Evolutionary conservation across 768 basidiomycete genomes (phyloP), one percentile per base, ranked within the genome.

Genomic region (Rhizopogon vulgaris): DNA sequence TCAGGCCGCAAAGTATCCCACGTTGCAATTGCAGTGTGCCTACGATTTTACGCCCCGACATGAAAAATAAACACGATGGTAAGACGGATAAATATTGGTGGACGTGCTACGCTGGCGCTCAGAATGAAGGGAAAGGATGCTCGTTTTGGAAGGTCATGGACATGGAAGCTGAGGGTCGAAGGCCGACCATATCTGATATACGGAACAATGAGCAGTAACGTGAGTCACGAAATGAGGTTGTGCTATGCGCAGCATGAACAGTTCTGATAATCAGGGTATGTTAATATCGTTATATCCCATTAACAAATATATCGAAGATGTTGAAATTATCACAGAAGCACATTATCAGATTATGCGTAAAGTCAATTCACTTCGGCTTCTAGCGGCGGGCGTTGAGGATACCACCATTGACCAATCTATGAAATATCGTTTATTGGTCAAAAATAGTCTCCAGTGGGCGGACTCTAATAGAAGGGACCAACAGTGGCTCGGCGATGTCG

Each of bases 91-190:
- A 72, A 41, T 90, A 90, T 60, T 91, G 89, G 85, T 92, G 67
- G 67, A 72, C 78, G 24, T 92, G 90, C 58, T 84, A 86, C 58
- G 85, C 85, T 1, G 87, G 85, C 0, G 84, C 85, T 17, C 87
- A 90, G 65, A 90, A 89, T 53, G 84, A 91, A 10, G 90, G 90
- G 3, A 88, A 89, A 64, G 87, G 85, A 0, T 92, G 90, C 56
- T 75, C 77, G 27, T 80, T 81, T 52, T 90, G 88, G 85, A 82
- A 78, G 58, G 72, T 83, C 6, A 74, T 91, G 79, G 81, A 90
- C 64, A 79, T 84, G 71, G 63, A 72, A 41, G 74, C 69, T 6
- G 90, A 92, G 64, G 80, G 82, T 15, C 72, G 90, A 60, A 83
- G 84, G 2, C 74, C 78, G 3, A 66, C 71, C 48, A 66, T 69